phyloP scores from a whole-genome alignment of 2,329 filamentous ascomycete genomes.

The Penicillium sp. region DNA sequence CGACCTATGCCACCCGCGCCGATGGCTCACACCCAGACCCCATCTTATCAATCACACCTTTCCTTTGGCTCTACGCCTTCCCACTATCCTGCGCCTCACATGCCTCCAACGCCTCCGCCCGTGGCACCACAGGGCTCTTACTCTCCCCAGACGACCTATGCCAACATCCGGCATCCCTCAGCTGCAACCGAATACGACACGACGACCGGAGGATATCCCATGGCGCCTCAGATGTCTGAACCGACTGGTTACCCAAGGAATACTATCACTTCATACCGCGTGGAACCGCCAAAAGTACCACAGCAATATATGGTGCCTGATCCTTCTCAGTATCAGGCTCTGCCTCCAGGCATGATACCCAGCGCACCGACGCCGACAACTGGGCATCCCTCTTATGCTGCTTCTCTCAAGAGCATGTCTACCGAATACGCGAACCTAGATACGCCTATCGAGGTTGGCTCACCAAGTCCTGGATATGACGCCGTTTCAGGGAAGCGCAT shows the following conservation, averaged over 20 bases:
- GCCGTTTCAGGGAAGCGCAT: constrained; percentile 28
- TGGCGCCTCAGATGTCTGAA: constrained; percentile 25
- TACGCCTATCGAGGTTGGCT: constrained; percentile 24
- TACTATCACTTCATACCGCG: constrained; percentile 30
- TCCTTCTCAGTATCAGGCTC: constrained; percentile 43
- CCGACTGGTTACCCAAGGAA: constrained; percentile 30
- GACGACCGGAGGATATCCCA: constrained; percentile 23
- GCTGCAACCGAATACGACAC: constrained; percentile 36
- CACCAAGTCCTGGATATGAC: constrained; percentile 27
- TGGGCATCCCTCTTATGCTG: constrained; percentile 19
- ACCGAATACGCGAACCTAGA: constrained; percentile 32
- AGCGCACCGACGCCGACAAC: constrained; percentile 31
- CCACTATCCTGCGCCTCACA: constrained; percentile 46
- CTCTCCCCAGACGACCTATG: constrained; percentile 38
- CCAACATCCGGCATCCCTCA: constrained; percentile 37
- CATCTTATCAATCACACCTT: constrained; percentile 43
- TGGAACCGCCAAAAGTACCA: constrained; percentile 30
- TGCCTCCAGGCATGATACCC: constrained; percentile 27
- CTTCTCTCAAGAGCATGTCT: constrained; percentile 39
- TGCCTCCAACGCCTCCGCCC: constrained; percentile 47
- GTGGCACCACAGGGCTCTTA: constrained; percentile 34
- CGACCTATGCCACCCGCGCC: constrained; percentile 41
- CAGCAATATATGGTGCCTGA: constrained; percentile 40
- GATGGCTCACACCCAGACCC: constrained; percentile 40
- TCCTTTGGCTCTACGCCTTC: constrained; percentile 44